A percentile compares a stretch with the other conserved stretches of the same genome.
Evolutionary conservation across 345 rosid genomes (phyloP).

Genomic region (Arabidopsis arenosa): DNA sequence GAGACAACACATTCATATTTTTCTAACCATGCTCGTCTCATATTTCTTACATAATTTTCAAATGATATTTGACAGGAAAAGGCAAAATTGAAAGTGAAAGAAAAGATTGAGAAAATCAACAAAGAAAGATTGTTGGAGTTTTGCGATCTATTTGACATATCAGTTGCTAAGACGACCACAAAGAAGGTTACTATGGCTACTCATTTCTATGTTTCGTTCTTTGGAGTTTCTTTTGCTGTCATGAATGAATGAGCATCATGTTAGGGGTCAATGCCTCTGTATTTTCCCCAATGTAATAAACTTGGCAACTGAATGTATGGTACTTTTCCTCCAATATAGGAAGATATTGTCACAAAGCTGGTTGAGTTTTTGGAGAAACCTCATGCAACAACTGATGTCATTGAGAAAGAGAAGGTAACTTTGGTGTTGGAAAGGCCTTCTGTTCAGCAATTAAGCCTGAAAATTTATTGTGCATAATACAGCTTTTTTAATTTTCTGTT

Average conservation of each 20-base stretch:
- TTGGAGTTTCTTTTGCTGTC: not conserved
- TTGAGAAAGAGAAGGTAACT: slow-evolving; percentile 77
- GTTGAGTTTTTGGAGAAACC: slow-evolving; percentile 86
- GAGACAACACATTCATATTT: not conserved
- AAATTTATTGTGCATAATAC: not conserved
- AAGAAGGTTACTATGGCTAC: slow-evolving; percentile 65
- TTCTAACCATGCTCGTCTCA: not conserved
- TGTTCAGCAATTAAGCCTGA: slow-evolving; percentile 4
- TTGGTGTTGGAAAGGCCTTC: slow-evolving; percentile 2
- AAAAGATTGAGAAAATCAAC: slow-evolving; percentile 81
- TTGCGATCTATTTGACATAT: slow-evolving; percentile 83
- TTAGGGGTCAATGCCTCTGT: slow-evolving; percentile 11
- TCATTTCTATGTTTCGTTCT: slow-evolving; percentile 7
- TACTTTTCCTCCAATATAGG: slow-evolving; percentile 54
- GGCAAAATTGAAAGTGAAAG: slow-evolving; percentile 72
- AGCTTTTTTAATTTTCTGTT: slow-evolving; percentile 13
- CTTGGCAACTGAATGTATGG: slow-evolving; percentile 25
- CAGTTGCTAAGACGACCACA: slow-evolving; percentile 61
- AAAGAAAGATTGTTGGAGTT: slow-evolving; percentile 84
- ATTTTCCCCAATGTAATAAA: slow-evolving; percentile 6
- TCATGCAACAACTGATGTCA: slow-evolving; percentile 68
- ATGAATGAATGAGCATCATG: slow-evolving; percentile 2
- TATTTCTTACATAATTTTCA: not conserved
- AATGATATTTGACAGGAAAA: slow-evolving; percentile 66
- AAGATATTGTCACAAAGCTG: slow-evolving; percentile 72